Base-by-base conservation (phyloP, 345 rosid species). In the Populus deltoides region DNA sequence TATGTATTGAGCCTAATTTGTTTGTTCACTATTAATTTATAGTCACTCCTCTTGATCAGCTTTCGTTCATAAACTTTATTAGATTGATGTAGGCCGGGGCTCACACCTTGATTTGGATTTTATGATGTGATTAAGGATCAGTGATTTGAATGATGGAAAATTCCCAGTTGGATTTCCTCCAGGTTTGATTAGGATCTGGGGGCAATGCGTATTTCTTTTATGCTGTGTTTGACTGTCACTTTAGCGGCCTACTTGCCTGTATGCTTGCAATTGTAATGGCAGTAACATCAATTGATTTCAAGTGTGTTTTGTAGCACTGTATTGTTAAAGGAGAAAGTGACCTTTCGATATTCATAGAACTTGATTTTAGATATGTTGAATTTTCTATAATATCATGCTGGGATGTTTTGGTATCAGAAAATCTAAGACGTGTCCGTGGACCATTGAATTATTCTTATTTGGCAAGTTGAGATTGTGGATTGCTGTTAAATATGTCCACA, bases 391-490 rank as follows among this genome's bases (percentile, higher is more conserved):
- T 80, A 72, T 73, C 65, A 71, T 75, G 85, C 72, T 79, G 39
- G 59, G 66, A 66, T 67, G 82, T 77, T 70, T 36, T 66, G 12
- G 36, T 33, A 67, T 75, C 17, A 78, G 79, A 73, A 81, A 66
- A 63, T 78, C 73, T 73, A 84, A 72, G 62, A 80, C 29, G 27
- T 59, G 76, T 38, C 36, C 39, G 76, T 38, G 81, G 84, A 75
- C 81, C 87, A 82, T 77, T 86, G 45, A 31, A 62, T 70, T 78
- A 41, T 80, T 70, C 45, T 78, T 67, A 22, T 16, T 55, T 62
- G 59, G 91, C 97, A 88, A 91, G 90, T 89, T 89, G 94, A 59
- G 74, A 85, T 83, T 85, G 85, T 90, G 90, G 87, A 77, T 77
- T 81, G 22, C 51, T 81, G 78, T 8, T 29, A 71, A 81, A 83